Evolutionary conservation across 169 alveolate genomes (phyloP), one percentile per base, ranked within the genome.

Genomic region (Plasmodium vinckei): DNA sequence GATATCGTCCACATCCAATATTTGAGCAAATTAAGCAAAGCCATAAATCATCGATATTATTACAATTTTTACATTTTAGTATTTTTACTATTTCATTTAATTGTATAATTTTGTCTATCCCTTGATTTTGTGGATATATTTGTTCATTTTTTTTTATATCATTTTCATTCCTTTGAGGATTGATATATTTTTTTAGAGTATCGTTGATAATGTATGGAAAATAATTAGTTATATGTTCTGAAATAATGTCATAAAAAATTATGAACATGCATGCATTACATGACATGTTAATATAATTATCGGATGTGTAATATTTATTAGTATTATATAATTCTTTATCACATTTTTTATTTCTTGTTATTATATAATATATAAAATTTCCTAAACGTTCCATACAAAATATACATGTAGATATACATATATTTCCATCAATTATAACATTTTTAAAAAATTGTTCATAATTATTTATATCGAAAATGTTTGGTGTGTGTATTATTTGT

Each of bases 1-100:
- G 71, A 27, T 82, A 82, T 27, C 90, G 27, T 1, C 90, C 72
- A 17, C 90, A 82, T 3, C 90, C 90, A 12, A 65, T 68, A 49
- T 82, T 82, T 1, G 90, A 60, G 19, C 90, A 82, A 6, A 60
- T 82, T 15, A 82, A 71, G 27, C 90, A 82, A 25, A 82, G 33
- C 90, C 90, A 82, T 21, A 82, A 54, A 25, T 82, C 90, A 15
- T 82, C 90, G 17, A 42, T 46, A 10, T 82, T 67, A 49, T 67
- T 67, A 59, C 90, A 82, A 47, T 82, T 2, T n/a, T 71, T 82
- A 47, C 90, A 82, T 46, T 82, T 82, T 61, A 82, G 57, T 27
- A n/a, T 54, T 23, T 25, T 44, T 3, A 67, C 33, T 57, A 82
- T 5, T 9, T 53, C 63, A 7, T 61, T 23, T 12, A 82, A 23